Conservation (phyloP, 2,329 filamentous ascomycete species). For the Hortaea werneckii region DNA sequence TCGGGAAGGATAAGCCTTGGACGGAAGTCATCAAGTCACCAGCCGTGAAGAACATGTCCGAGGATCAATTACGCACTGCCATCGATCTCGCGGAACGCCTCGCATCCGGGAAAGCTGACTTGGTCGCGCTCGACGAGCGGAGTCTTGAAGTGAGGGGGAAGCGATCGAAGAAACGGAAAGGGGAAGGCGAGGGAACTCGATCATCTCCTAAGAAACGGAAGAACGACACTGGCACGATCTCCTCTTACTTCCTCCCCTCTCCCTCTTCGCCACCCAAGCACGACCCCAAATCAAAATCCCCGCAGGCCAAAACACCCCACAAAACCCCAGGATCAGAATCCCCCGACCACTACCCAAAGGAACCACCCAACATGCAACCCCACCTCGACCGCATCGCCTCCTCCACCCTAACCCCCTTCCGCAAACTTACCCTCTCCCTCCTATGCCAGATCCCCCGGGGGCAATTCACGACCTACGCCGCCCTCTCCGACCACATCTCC, state of each 20-base stretch:
- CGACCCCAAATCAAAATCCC: neutral
- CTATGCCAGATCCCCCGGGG: constrained; percentile 27
- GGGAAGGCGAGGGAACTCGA: neutral
- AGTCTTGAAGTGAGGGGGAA: constrained; percentile 33
- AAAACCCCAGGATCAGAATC: neutral
- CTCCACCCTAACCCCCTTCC: constrained; percentile 42
- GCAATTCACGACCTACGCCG: constrained; percentile 27
- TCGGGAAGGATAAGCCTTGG: constrained; percentile 33
- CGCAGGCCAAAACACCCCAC: neutral
- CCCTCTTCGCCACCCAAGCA: constrained; percentile 8
- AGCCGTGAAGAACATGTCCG: constrained; percentile 35
- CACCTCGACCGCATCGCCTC: constrained; percentile 32
- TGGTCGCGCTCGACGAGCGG: constrained; percentile 30
- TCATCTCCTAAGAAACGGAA: constrained; percentile 13
- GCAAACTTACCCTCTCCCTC: constrained; percentile 26
- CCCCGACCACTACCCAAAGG: neutral
- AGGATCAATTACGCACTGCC: constrained; percentile 27
- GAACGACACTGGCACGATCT: constrained; percentile 13
- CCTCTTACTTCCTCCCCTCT: constrained; percentile 22
- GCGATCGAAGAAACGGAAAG: constrained; percentile 12
- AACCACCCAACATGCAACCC: too few relatives aligned
- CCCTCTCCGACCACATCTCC: constrained; percentile 25
- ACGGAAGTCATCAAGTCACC: constrained; percentile 31
- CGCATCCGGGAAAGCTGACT: constrained; percentile 26
- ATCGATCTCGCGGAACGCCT: constrained; percentile 31